Conservation (phyloP, 345 rosid genomes). For the Gossypium arboreum region DNA sequence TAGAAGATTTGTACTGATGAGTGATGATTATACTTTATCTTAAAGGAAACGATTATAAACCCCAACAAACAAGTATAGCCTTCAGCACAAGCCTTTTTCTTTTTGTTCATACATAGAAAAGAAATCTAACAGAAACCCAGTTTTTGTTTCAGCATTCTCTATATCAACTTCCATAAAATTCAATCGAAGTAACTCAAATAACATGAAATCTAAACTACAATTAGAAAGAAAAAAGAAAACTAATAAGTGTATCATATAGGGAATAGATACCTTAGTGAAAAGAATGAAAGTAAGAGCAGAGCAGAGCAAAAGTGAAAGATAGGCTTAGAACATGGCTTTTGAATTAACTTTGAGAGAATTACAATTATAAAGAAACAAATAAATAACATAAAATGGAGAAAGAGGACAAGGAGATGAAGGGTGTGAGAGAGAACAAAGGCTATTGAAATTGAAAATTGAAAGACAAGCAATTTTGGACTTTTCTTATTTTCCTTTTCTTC, state of each 20-base stretch:
- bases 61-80: too few relatives aligned
- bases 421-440: constrained; percentile 15
- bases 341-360: neutral
- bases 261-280: neutral
- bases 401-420: constrained; percentile 25
- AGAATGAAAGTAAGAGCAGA: neutral
- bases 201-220: neutral
- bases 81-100: too few relatives aligned
- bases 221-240: neutral
- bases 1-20: too few relatives aligned
- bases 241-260: too few relatives aligned
- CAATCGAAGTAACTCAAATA: neutral
- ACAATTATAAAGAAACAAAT: neutral
- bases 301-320: neutral
- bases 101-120: neutral
- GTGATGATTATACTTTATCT: too few relatives aligned
- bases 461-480: neutral
- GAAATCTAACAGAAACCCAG: constrained; percentile 1
- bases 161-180: neutral
- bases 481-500: neutral
- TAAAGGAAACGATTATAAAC: too few relatives aligned
- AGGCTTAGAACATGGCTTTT: neutral
- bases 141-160: neutral
- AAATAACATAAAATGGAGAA: neutral
- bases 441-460: neutral